Evolutionary conservation across 2,329 filamentous ascomycete genomes (phyloP), one percentile per base, ranked within the genome.

Genomic region (Akanthomyces uredinophilus): DNA sequence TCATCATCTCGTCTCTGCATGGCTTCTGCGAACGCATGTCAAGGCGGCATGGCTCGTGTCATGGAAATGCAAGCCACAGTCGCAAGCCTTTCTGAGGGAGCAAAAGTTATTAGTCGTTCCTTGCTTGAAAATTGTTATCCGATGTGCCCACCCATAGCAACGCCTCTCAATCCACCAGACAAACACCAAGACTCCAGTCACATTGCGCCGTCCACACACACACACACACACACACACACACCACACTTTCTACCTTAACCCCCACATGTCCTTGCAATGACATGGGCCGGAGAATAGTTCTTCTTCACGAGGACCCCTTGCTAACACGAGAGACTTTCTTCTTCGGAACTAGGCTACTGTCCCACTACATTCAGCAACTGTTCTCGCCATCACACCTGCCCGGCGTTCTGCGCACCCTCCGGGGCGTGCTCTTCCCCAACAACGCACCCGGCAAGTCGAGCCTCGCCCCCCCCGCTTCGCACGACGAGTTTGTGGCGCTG

Each of bases 361-460:
- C 84, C 59, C 76, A 87, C 72, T 76, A 79, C 68, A 80, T 87
- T 66, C 78, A 79, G 65, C 77, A 75, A 71, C 72, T 90, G 64
- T 79, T 92, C 65, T 83, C 87, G 75, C 80, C 87, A 67, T 81
- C 81, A 65, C 80, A 84, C 67, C 79, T 92, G 61, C 86, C 90
- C 72, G 80, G 81, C 71, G 75, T 91, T 67, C 83, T 94, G 69
- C 85, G 86, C 72, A 83, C 86, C 67, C 81, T 90, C 70, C 90
- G 95, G 72, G 86, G 84, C 69, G 85, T 90, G 64, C 79, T 98
- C 61, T 98, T 97, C 73, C 94, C 95, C 67, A 89, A 91, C 76
- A 96, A 96, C 75, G 81, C 85, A 68, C 87, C 89, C 65, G 88
- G 87, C 63, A 83, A 85, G 66, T 79, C 87, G 68, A 81, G 83